phyloP scores from a whole-genome alignment of 108 stramenopile genomes.

The Skeletonema tropicum region DNA sequence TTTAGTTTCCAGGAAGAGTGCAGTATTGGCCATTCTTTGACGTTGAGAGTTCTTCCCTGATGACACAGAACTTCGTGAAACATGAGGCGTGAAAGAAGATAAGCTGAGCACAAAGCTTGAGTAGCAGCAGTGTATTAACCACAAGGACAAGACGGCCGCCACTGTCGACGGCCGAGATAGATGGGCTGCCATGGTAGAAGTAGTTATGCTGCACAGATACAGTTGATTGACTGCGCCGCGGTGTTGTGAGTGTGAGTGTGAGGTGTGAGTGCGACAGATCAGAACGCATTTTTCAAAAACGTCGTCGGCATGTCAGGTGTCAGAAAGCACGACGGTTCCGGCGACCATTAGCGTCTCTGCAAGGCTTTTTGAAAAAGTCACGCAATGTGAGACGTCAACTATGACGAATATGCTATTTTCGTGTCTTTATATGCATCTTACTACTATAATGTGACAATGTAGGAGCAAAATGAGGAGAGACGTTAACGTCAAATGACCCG shows the following conservation, averaged over 20 bases:
- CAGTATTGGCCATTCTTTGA: neutral
- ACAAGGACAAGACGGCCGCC: neutral
- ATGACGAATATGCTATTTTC: no score
- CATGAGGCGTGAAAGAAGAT: neutral
- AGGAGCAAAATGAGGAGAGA: no score
- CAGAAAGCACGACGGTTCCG: no score
- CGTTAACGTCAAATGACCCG: no score
- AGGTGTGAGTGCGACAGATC: no score
- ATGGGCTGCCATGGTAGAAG: neutral
- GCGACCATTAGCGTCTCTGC: no score
- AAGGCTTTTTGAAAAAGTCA: no score
- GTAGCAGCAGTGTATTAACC: neutral
- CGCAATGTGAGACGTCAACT: no score
- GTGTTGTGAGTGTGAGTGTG: no score
- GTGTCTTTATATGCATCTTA: no score
- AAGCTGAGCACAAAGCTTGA: neutral
- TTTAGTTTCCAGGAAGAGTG: conserved; percentile 25
- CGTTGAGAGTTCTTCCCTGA: neutral
- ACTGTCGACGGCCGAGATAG: neutral
- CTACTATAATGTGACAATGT: no score
- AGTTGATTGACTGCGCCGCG: no score
- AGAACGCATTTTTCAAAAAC: neutral
- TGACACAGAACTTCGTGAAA: neutral
- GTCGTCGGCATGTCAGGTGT: neutral
- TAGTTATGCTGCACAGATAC: neutral